Evolutionary conservation across 495 filamentous ascomycete genomes (phyloP), one percentile per base, ranked within the genome.

Genomic region (Penicillium malachiteum): DNA sequence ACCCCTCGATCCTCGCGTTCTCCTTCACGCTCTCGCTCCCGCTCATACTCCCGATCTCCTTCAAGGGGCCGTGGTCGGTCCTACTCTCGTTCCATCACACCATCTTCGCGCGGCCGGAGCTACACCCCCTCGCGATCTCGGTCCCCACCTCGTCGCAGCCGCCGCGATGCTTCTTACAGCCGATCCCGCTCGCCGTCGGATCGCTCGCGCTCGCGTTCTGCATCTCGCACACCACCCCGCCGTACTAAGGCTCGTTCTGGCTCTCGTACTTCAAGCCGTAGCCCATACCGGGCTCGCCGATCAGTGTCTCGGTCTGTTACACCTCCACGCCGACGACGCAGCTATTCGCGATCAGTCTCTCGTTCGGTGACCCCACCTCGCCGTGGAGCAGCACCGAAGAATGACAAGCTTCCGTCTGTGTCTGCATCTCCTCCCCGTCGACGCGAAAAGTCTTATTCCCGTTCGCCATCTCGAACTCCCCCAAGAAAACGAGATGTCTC

Each of bases 51-150:
- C 8, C 70, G 75, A 31, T 77, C 75, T 16, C 73, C 70, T 16
- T 74, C 74, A 6, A 69, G 72, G 13, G 66, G 69, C 50, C 72
- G 71, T 47, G 72, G 66, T 56, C 71, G 71, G 63, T 74, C 74
- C 42, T 71, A 75, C 59, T 67, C 63, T 13, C 69, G 74, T 34
- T 76, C 74, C 13, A 30, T 68, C 16, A 71, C 74, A 1, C 65
- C 66, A 3, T 73, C 71, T n/a, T 73, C 73, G 2, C 70, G 71
- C 6, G 65, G 70, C 46, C 71, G 70, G 45, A 72, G 65, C 57
- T 71, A 71, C 62, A 52, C 50, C 21, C 39, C 38, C 16, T 52
- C 50, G 33, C 50, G 50, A 17, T 52, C 50, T n/a, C 46, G 46
- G 10, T 49, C 46, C 21, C 31, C 32, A 33, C 39, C 39, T 18